phyloP scores from a whole-genome alignment of 441 rosid species.

The Croton laevigatus region DNA sequence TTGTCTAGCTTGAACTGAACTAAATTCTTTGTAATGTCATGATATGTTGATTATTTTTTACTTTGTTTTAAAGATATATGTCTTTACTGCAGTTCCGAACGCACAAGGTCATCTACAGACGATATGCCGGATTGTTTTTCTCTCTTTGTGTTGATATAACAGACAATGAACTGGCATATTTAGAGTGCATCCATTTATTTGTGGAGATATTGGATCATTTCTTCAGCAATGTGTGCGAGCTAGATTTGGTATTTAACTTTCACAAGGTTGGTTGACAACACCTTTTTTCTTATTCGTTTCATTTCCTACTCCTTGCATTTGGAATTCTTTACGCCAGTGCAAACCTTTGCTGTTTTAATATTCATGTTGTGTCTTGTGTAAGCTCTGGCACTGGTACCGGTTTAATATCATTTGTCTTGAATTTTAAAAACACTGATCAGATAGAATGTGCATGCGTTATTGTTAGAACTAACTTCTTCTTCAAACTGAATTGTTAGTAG shows the following conservation, averaged over 20 bases:
- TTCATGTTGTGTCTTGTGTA: not conserved
- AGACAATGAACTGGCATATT: slow-evolving; percentile 90
- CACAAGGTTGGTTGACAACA: slow-evolving; percentile 60
- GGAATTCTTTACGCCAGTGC: not conserved
- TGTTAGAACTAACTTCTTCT: not conserved
- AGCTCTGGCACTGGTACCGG: not conserved
- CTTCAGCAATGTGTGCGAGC: slow-evolving; percentile 99
- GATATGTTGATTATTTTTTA: not conserved
- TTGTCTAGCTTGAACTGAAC: not conserved
- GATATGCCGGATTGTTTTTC: slow-evolving; percentile 94
- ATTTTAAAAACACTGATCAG: not conserved
- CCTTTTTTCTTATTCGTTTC: not conserved
- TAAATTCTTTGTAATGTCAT: not conserved
- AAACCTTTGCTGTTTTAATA: not conserved
- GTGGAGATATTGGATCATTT: slow-evolving; percentile 98
- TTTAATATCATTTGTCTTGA: not conserved
- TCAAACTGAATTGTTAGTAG: too few relatives aligned
- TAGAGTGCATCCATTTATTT: slow-evolving; percentile 92
- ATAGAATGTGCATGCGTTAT: not conserved
- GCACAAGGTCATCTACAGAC: slow-evolving; percentile 91
- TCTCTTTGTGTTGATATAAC: slow-evolving; percentile 92
- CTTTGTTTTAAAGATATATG: slow-evolving; percentile 4
- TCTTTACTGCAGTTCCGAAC: slow-evolving; percentile 74
- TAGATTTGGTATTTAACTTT: slow-evolving; percentile 94
- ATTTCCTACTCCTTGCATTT: not conserved